phyloP scores from a whole-genome alignment of 495 filamentous ascomycete species.

The Xylaria flabelliformis region DNA sequence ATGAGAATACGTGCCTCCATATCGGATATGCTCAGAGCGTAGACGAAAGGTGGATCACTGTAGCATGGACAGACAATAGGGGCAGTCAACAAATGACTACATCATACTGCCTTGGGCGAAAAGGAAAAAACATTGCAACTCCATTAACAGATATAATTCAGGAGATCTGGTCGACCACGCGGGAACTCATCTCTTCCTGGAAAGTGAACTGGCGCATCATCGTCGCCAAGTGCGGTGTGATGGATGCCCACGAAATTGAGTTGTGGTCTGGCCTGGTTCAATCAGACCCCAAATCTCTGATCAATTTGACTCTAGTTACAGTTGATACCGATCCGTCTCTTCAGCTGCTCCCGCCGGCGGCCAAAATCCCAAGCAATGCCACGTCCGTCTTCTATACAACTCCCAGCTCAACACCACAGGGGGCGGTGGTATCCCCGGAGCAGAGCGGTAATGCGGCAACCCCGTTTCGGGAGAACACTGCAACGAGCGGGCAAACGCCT shows the following conservation, averaged over 20 bases:
- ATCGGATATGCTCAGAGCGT: constrained; percentile 82
- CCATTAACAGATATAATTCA: constrained; percentile 67
- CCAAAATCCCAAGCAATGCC: constrained; percentile 49
- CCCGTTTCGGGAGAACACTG: constrained; percentile 52
- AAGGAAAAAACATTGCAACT: constrained; percentile 61
- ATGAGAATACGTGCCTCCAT: constrained; percentile 84
- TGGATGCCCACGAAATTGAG: constrained; percentile 78
- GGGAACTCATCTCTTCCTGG: constrained; percentile 71
- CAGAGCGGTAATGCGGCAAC: constrained; percentile 58
- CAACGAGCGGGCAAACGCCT: constrained; percentile 62
- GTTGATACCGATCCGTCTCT: constrained; percentile 71
- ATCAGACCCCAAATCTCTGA: constrained; percentile 47
- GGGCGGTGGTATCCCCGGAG: constrained; percentile 61
- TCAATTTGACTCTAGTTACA: constrained; percentile 66
- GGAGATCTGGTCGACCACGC: constrained; percentile 87
- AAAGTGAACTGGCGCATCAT: constrained; percentile 83
- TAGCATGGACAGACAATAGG: constrained; percentile 88
- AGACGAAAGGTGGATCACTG: constrained; percentile 86
- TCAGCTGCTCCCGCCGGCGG: constrained; percentile 62
- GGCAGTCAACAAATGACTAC: constrained; percentile 78
- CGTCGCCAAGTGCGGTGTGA: constrained; percentile 73
- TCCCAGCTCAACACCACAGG: constrained; percentile 64
- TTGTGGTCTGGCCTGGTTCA: constrained; percentile 57
- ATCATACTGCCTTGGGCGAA: constrained; percentile 77
- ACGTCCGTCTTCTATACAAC: constrained; percentile 55